Evolutionary conservation across 1,139 yeast genomes (phyloP).

Genomic region (Kazachstania sp.): DNA sequence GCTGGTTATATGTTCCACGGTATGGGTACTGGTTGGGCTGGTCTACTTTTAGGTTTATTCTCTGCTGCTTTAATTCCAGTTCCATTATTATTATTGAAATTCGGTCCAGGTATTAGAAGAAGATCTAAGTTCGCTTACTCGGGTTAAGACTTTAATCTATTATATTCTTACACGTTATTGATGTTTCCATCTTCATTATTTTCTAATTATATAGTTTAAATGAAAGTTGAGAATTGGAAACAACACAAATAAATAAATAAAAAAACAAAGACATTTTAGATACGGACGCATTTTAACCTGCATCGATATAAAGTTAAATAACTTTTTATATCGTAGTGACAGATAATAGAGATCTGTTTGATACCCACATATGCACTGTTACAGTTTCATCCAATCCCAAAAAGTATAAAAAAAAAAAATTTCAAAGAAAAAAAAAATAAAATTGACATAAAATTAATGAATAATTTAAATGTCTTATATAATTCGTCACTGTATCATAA

Average conservation of each 20-base stretch:
- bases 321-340: too few species aligned
- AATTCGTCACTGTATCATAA: background rate
- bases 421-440: background rate
- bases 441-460: background rate
- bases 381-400: too few species aligned
- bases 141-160: background rate
- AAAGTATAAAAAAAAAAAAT: too few species aligned
- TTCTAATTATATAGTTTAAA: too few species aligned
- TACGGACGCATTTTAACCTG: too few species aligned
- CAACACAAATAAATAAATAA: too few species aligned
- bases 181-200: background rate
- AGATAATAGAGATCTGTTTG: too few species aligned
- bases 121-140: constrained; percentile 45
- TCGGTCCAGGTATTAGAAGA: constrained; percentile 50
- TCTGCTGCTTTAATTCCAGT: constrained; percentile 55
- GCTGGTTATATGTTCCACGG: constrained; percentile 62
- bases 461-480: background rate
- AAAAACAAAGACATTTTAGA: too few species aligned
- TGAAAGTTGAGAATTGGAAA: too few species aligned
- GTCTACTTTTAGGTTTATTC: constrained; percentile 64
- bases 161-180: background rate
- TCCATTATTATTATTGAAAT: constrained; percentile 51
- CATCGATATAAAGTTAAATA: too few species aligned
- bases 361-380: too few species aligned
- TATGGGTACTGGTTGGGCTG: constrained; percentile 79